These are phyloP conservation scores for Eucommia ulmoides DNA, from an alignment of 257 asterid genomes.

Conservation along the genomic window DNA sequence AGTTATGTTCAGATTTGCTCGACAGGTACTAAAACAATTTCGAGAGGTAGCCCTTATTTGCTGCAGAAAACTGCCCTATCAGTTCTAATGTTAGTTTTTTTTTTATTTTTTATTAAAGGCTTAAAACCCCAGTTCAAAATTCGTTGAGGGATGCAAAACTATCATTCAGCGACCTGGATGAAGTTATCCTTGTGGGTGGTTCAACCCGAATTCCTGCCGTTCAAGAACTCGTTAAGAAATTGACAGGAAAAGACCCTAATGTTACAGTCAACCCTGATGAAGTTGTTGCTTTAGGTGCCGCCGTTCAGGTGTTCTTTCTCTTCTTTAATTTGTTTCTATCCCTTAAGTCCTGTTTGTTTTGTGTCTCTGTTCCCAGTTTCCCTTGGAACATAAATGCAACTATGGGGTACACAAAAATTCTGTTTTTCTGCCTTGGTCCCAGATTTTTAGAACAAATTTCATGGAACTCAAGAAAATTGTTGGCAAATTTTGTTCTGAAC, in stretches of 20 bases:
- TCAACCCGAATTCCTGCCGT: conserved; percentile 98
- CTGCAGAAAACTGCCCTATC: too few relatives aligned
- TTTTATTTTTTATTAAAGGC: too few relatives aligned
- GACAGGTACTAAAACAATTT: conserved; percentile 40
- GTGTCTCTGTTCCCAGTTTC: background rate
- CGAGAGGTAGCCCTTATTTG: background rate
- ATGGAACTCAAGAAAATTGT: too few relatives aligned
- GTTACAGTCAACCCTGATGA: conserved; percentile 97
- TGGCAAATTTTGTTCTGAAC: too few relatives aligned
- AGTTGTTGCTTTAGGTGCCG: conserved; percentile 99
- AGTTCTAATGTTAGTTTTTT: too few relatives aligned
- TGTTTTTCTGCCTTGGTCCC: too few relatives aligned
- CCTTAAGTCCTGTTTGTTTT: background rate
- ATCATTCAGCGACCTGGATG: conserved; percentile 72
- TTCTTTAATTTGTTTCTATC: too few relatives aligned
- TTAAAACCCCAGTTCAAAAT: conserved; percentile 87
- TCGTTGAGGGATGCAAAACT: conserved; percentile 92
- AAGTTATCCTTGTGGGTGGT: conserved; percentile 93
- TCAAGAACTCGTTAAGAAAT: conserved; percentile 80
- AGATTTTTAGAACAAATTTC: too few relatives aligned
- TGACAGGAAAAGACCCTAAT: conserved; percentile 95
- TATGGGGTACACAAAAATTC: too few relatives aligned
- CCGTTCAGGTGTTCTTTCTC: conserved; percentile 86
- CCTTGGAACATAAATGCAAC: too few relatives aligned
- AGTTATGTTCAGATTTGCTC: conserved; percentile 82